Percentiles rank a stretch among this genome's conserved stretches.
phyloP scores from a whole-genome alignment of 2,329 filamentous ascomycete species.

The Sporothrix brasiliensis region DNA sequence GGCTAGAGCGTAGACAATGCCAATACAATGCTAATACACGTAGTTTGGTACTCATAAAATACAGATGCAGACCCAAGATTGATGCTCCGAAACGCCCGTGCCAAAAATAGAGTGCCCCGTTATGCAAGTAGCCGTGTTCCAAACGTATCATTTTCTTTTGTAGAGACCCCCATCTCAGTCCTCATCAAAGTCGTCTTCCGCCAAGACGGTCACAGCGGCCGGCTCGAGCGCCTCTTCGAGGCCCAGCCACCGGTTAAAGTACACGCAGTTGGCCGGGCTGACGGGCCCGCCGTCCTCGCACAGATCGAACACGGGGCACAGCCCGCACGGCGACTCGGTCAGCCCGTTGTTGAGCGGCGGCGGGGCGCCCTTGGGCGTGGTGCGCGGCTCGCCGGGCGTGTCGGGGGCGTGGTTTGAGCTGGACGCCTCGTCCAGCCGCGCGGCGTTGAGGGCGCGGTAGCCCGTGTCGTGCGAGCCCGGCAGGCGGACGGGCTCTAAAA shows the following conservation, averaged over 20 bases:
- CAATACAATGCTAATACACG: slow-evolving; percentile 13
- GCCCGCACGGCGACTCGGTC: slow-evolving; percentile 86
- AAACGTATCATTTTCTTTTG: not conserved
- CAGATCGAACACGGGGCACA: slow-evolving; percentile 89
- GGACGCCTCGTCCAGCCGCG: slow-evolving; percentile 45
- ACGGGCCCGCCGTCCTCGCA: slow-evolving; percentile 91
- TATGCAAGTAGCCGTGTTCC: slow-evolving; percentile 27
- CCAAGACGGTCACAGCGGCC: slow-evolving; percentile 29
- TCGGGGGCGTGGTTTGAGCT: slow-evolving; percentile 34
- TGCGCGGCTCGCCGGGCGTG: slow-evolving; percentile 34
- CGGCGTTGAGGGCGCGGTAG: slow-evolving; percentile 57
- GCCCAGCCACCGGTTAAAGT: slow-evolving; percentile 83
- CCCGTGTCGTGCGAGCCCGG: slow-evolving; percentile 52
- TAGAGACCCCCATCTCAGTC: not conserved
- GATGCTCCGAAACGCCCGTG: slow-evolving; percentile 27
- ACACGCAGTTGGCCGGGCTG: slow-evolving; percentile 85
- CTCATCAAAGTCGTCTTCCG: slow-evolving; percentile 25
- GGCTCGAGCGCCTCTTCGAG: slow-evolving; percentile 46
- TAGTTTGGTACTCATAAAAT: not conserved
- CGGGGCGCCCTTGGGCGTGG: slow-evolving; percentile 43
- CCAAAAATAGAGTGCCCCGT: slow-evolving; percentile 21
- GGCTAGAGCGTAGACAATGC: not conserved
- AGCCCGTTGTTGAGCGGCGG: slow-evolving; percentile 66
- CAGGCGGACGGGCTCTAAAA: slow-evolving; percentile 65
- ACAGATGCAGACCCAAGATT: not conserved